These are phyloP conservation scores for Isabelozyma pseudorhagii DNA, from an alignment of 805 yeast species.

Conservation along the genomic window DNA sequence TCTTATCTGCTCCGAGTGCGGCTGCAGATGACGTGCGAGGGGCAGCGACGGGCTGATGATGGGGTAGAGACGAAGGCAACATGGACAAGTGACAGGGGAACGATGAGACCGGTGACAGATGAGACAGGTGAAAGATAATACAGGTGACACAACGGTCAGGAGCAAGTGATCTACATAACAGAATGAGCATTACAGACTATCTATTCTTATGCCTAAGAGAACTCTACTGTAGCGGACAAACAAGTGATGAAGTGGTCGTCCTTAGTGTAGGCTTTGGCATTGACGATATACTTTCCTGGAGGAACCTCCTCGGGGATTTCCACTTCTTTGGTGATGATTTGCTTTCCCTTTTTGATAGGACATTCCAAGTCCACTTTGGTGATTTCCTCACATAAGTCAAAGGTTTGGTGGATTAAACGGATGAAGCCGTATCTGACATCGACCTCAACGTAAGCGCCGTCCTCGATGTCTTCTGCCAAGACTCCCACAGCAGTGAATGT, in stretches of 20 bases:
- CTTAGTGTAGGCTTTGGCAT: conserved; percentile 85
- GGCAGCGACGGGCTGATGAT: too few relatives aligned
- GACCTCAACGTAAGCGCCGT: conserved; percentile 93
- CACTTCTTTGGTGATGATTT: conserved; percentile 64
- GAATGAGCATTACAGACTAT: neutral
- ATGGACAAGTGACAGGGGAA: too few relatives aligned
- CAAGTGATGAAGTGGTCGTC: conserved; percentile 84
- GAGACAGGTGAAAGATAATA: too few relatives aligned
- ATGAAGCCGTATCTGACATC: conserved; percentile 92
- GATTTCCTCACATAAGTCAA: conserved; percentile 86
- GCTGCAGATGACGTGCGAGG: too few relatives aligned
- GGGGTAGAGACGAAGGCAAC: too few relatives aligned
- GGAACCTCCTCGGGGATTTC: conserved; percentile 91
- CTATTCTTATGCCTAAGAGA: conserved; percentile 26
- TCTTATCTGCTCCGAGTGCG: neutral
- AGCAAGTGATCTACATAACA: too few relatives aligned
- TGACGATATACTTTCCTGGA: conserved; percentile 85
- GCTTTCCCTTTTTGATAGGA: conserved; percentile 72
- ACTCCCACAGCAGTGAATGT: conserved; percentile 75
- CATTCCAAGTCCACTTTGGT: conserved; percentile 81
- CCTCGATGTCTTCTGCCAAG: conserved; percentile 52
- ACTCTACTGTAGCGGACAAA: conserved; percentile 66
- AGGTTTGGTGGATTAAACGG: conserved; percentile 82
- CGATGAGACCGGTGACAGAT: too few relatives aligned
- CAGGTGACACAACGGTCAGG: too few relatives aligned